Base-by-base conservation (phyloP, 495 filamentous ascomycete species). In the Jackrogersella minutella region DNA sequence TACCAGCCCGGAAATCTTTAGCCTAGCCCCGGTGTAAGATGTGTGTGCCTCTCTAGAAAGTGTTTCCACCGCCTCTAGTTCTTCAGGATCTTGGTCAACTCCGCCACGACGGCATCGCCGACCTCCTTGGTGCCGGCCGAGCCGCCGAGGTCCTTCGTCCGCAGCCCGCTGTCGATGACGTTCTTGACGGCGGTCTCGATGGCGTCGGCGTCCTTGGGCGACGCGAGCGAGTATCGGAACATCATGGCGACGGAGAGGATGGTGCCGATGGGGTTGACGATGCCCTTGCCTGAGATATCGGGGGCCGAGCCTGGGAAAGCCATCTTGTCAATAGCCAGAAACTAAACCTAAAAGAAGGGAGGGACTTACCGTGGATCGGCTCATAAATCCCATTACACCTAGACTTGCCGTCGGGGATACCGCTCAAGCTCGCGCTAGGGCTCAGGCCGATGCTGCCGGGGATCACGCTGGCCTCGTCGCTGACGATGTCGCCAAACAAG, bases 401-500 rank as follows among this genome's bases (percentile, higher is more conserved):
- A 39, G 81, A 79, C 80, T 89, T 89, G 11, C 86, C 82, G 80
- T 97, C 93, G 1, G 95, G 95, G 43, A 96, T 87, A 17, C 90
- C 93, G 49, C 87, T 90, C 76, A 99, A 79, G 77, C 90, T 93
- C 5, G 95, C 95, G 77, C 90, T 93, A 8, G 95, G 95, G 74
- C 97, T 80, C 69, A 99, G 77, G 3, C 95, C 95, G 72, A 99
- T 86, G 58, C 88, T 92, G 1, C 95, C 95, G 6, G 94, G 93
- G 68, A 99, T 98, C 26, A 97, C 95, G 75, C 90, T 94, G 6
- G 95, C 94, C 85, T 99, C 95, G 74, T 99, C 95, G 71, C 84
- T 90, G 72, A 99, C 93, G 74, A 99, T 99, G 77, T 99, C 95
- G 62, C 95, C 95, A 74, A 97, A 97, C 64, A 99, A 74, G 77